Evolutionary conservation across 306 rosid species (phyloP).

Genomic region (Quillaja saponaria): DNA sequence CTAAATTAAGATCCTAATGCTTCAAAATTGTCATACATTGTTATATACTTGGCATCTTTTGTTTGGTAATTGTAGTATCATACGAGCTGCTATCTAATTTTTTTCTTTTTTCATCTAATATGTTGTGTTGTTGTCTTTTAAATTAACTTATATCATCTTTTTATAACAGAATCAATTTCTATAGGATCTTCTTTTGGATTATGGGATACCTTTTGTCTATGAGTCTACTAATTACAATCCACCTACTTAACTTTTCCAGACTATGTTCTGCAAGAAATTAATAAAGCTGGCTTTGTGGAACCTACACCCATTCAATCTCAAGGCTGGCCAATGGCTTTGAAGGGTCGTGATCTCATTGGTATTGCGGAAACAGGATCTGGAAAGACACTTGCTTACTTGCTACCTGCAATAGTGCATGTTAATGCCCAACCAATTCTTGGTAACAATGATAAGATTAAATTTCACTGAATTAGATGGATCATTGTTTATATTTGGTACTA

Average conservation of each 20-base stretch:
- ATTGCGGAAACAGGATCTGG: conserved; percentile 99
- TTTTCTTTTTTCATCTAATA: no score
- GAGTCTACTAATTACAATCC: conserved; percentile 15
- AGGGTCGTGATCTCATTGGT: conserved; percentile 94
- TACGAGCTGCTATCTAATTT: neutral
- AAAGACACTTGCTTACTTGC: conserved; percentile 90
- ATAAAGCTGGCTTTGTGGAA: conserved; percentile 86
- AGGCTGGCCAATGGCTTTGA: conserved; percentile 99
- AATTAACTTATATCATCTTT: no score
- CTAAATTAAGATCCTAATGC: no score
- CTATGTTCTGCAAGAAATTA: conserved; percentile 82
- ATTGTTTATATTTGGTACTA: conserved; percentile 10
- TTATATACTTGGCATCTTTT: neutral
- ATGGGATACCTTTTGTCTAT: conserved; percentile 8
- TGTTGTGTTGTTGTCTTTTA: no score
- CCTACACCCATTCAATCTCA: conserved; percentile 98
- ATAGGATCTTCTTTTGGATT: neutral
- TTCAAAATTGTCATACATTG: neutral
- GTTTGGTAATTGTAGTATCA: neutral
- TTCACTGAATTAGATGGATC: neutral
- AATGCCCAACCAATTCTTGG: conserved; percentile 95
- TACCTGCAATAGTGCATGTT: conserved; percentile 97
- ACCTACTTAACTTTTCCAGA: conserved; percentile 45
- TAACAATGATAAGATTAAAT: conserved; percentile 30
- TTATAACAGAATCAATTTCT: no score